Evolutionary conservation across 495 filamentous ascomycete genomes (phyloP).

Genomic region (Lindgomyces ingoldianus): DNA sequence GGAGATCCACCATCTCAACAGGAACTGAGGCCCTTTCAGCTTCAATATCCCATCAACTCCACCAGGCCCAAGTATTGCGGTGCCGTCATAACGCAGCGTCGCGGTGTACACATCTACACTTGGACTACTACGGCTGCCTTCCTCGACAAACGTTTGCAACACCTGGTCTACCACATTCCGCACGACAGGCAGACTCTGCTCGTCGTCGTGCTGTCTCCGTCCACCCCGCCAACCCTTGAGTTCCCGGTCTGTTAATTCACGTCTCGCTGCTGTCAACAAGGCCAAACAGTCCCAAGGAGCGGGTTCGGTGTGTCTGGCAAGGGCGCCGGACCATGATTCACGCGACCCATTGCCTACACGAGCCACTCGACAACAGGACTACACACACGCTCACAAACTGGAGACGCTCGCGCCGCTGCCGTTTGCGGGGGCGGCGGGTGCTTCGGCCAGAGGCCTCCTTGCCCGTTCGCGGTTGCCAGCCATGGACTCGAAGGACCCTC

Average conservation of each 20-base stretch:
- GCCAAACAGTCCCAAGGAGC: too few species aligned
- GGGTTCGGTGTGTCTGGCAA: not conserved
- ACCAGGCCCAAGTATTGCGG: too few species aligned
- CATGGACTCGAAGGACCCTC: constrained; percentile 28
- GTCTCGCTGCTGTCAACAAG: too few species aligned
- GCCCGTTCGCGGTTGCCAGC: constrained; percentile 14
- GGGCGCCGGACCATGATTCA: not conserved
- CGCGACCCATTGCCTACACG: not conserved
- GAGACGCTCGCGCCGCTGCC: constrained; percentile 19
- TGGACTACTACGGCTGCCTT: too few species aligned
- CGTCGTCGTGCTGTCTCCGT: not conserved
- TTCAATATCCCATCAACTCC: too few species aligned
- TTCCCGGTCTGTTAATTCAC: not conserved
- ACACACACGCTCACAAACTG: constrained; percentile 20
- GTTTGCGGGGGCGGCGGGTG: constrained; percentile 27
- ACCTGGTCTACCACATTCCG: not conserved
- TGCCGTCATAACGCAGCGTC: too few species aligned
- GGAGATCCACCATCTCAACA: not conserved
- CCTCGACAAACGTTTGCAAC: not conserved
- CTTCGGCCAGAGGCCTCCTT: constrained; percentile 14
- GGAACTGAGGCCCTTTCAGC: too few species aligned
- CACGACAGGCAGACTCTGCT: not conserved
- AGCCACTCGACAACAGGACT: not conserved
- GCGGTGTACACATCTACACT: not conserved
- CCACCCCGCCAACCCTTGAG: not conserved